A percentile compares a stretch with the other conserved stretches of the same genome.
phyloP scores from a whole-genome alignment of 371 early-diverging fungal genomes.

The Circinella minor region DNA sequence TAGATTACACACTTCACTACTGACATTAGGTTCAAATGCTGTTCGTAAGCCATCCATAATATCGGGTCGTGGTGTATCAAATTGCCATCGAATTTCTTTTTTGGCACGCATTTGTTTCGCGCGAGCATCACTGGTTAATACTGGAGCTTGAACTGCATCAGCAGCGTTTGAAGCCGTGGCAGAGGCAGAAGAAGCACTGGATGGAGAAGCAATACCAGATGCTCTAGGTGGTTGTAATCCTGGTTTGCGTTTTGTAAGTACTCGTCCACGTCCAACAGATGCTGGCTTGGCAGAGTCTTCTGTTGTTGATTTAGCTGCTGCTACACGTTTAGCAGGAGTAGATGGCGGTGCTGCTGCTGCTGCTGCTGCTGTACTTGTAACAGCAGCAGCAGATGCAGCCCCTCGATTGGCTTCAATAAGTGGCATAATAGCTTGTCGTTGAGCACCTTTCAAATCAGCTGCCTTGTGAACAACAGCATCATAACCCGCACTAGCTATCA shows the following conservation, averaged over 20 bases:
- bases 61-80: conserved; percentile 78
- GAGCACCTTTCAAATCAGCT: conserved; percentile 70
- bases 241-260: conserved; percentile 15
- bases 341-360: neutral
- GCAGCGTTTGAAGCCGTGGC: conserved; percentile 14
- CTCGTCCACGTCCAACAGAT: conserved; percentile 10
- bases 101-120: conserved; percentile 74
- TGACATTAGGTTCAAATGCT: conserved; percentile 66
- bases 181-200: conserved; percentile 27
- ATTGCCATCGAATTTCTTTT: conserved; percentile 79
- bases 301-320: conserved; percentile 8
- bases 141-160: conserved; percentile 41
- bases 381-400: conserved; percentile 28
- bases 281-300: conserved; percentile 18
- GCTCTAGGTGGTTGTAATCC: conserved; percentile 19
- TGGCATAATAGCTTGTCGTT: conserved; percentile 70
- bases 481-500: conserved; percentile 68
- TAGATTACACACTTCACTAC: conserved; percentile 54
- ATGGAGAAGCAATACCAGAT: conserved; percentile 12
- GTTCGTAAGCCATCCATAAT: conserved; percentile 64
- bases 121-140: conserved; percentile 68
- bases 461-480: conserved; percentile 63
- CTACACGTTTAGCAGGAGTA: conserved; percentile 8
- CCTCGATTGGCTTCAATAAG: conserved; percentile 71
- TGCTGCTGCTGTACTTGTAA: conserved; percentile 10